Evolutionary conservation across 257 asterid genomes (phyloP).

Genomic region (Solanum etuberosum): DNA sequence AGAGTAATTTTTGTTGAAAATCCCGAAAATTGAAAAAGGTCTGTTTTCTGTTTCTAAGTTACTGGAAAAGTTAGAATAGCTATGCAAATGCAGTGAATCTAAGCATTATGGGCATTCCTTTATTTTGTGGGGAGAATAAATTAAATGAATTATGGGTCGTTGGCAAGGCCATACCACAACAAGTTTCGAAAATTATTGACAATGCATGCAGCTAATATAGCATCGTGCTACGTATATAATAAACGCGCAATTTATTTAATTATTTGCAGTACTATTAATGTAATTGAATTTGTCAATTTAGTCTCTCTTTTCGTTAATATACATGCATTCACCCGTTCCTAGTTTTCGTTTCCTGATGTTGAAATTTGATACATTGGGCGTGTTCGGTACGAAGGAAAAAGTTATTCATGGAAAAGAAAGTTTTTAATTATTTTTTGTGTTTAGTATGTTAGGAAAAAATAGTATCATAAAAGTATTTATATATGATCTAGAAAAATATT

Average conservation of each 20-base stretch:
- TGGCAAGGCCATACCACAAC: background rate
- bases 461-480: too few species aligned
- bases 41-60: background rate
- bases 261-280: background rate
- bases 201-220: background rate
- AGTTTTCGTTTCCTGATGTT: background rate
- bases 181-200: background rate
- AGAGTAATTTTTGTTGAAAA: background rate
- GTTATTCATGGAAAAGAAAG: too few species aligned
- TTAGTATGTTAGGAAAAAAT: background rate
- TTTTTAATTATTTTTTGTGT: background rate
- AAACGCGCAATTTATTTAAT: background rate
- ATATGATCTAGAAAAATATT: too few species aligned
- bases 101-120: constrained; percentile 7
- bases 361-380: background rate
- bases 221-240: background rate
- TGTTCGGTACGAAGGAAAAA: background rate
- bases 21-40: background rate
- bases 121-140: background rate
- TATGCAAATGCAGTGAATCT: constrained; percentile 12
- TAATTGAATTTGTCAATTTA: background rate
- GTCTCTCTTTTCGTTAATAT: background rate
- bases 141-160: background rate
- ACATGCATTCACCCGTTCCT: background rate
- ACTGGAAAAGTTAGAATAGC: background rate